Conservation (phyloP, 2,329 filamentous ascomycete species). For the Sordariomycetes sp. region DNA sequence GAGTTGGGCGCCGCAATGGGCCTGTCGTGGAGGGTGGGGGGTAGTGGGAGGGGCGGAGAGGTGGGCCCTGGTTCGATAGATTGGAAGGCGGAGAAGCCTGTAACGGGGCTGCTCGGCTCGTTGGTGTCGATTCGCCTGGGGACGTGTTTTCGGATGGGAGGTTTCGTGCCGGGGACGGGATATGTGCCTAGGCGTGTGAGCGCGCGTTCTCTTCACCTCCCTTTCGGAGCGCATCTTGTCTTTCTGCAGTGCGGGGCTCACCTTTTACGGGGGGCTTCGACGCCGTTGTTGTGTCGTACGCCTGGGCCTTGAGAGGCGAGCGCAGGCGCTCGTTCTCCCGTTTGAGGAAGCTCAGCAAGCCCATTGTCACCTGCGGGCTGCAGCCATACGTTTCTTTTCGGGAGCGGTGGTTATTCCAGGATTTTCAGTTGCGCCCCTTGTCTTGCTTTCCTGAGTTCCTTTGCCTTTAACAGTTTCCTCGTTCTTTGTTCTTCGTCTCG, state of each 20-base stretch:
- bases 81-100: neutral
- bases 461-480: neutral
- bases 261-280: constrained; percentile 2
- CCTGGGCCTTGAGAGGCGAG: constrained; percentile 3
- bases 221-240: neutral
- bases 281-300: neutral
- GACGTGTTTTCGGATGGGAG: constrained; percentile 2
- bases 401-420: neutral
- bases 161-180: neutral
- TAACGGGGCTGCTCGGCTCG: neutral
- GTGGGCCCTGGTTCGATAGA: neutral
- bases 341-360: constrained; percentile 5
- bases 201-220: neutral
- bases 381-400: neutral
- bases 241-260: neutral
- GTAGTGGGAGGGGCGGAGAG: neutral
- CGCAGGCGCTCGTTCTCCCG: constrained; percentile 4
- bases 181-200: constrained; percentile 1
- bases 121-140: constrained; percentile 2
- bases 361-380: neutral
- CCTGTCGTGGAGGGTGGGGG: neutral
- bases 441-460: neutral
- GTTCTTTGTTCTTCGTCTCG: too few relatives aligned
- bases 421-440: neutral
- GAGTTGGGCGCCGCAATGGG: neutral